phyloP scores from a whole-genome alignment of 1,284 basidiomycete genomes.

The Microbotryum lychnidis-dioicae region DNA sequence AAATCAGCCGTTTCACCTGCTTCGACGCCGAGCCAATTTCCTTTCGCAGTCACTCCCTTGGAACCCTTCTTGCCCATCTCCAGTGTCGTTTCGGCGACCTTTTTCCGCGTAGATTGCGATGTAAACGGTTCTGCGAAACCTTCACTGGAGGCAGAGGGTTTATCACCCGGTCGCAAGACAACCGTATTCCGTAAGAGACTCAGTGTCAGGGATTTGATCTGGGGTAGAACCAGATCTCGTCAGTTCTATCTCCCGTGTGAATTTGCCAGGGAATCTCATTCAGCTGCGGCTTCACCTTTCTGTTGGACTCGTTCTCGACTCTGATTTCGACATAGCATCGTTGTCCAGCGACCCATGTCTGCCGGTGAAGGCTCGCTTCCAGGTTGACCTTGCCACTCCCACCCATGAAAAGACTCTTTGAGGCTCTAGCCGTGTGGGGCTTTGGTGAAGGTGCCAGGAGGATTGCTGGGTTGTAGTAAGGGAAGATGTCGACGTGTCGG shows the following conservation, averaged over 20 bases:
- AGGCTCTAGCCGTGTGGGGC: conserved; percentile 55
- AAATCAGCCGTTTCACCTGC: conserved; percentile 56
- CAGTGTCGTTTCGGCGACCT: conserved; percentile 57
- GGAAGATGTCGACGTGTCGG: conserved; percentile 73
- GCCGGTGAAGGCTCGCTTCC: conserved; percentile 62
- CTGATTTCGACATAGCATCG: conserved; percentile 62
- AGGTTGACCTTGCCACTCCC: conserved; percentile 63
- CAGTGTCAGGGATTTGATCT: conserved; percentile 59
- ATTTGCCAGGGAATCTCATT: conserved; percentile 5
- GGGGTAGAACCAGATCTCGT: not conserved
- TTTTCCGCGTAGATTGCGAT: conserved; percentile 55
- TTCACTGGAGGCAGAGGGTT: conserved; percentile 46
- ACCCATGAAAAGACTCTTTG: conserved; percentile 54
- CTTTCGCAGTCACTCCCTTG: conserved; percentile 67
- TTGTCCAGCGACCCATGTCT: conserved; percentile 80
- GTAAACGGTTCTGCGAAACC: conserved; percentile 43
- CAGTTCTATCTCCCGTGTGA: not conserved
- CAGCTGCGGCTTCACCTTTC: conserved; percentile 43
- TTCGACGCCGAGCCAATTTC: conserved; percentile 76
- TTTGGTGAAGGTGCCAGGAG: conserved; percentile 57
- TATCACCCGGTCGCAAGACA: conserved; percentile 48
- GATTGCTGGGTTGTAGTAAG: conserved; percentile 59
- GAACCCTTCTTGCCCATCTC: conserved; percentile 58
- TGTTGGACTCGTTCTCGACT: conserved; percentile 66
- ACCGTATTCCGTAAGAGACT: conserved; percentile 64